Evolutionary conservation across 495 filamentous ascomycete species (phyloP).

Genomic region (Daldinia caldariorum): DNA sequence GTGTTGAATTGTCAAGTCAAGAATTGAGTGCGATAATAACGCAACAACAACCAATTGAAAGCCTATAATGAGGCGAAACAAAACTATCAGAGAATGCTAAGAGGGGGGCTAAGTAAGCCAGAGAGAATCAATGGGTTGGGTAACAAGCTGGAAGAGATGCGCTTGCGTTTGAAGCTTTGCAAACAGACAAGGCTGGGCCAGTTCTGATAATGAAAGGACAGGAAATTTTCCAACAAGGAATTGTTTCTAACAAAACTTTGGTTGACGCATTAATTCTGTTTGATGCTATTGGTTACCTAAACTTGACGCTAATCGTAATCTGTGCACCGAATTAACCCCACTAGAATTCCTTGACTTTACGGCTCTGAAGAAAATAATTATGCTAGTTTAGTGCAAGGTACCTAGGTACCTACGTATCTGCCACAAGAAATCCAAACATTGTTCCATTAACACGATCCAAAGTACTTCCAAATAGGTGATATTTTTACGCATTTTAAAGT

Average conservation of each 20-base stretch:
- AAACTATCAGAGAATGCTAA: not conserved
- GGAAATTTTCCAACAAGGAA: conserved; percentile 34
- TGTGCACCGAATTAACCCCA: not conserved
- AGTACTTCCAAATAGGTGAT: too few relatives aligned
- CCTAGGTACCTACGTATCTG: too few relatives aligned
- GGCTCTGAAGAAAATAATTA: not conserved
- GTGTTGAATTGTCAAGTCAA: not conserved
- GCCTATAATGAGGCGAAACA: not conserved
- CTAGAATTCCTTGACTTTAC: not conserved
- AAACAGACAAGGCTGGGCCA: conserved; percentile 32
- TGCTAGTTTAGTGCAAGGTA: not conserved
- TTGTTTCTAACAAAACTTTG: conserved; percentile 27
- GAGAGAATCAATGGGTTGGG: not conserved
- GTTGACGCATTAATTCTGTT: not conserved
- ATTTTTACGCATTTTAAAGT: too few relatives aligned
- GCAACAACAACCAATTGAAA: conserved; percentile 2
- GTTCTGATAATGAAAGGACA: conserved; percentile 5
- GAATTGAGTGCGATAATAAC: not conserved
- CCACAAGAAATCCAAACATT: too few relatives aligned
- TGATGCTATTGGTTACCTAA: not conserved
- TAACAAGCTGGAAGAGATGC: not conserved
- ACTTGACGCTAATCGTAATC: not conserved
- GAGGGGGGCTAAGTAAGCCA: not conserved
- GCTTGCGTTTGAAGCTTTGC: conserved; percentile 30
- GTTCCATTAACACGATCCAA: too few relatives aligned